Base-by-base conservation (phyloP, 495 filamentous ascomycete species). In the Zalerion maritima region DNA sequence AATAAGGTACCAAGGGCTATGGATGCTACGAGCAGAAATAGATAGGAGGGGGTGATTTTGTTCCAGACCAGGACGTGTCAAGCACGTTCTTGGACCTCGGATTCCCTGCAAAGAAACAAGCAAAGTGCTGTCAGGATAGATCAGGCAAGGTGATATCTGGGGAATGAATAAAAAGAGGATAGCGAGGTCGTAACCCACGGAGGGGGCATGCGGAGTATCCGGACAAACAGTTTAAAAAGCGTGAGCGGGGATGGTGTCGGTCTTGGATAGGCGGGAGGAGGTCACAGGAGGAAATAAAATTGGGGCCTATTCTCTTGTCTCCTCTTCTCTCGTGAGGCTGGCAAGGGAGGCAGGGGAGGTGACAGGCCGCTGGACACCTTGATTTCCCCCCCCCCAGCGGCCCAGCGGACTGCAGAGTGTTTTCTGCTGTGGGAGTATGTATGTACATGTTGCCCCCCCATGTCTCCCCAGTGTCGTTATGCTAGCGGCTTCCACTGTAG, bases 101-200 rank as follows among this genome's bases (percentile, higher is more conserved):
- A 41, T 49, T 58, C 52, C 58, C 50, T 55, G 54, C 55, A 49
- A 41, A 52, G 50, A 43, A 55, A 49, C 42, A 46, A 46, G 38
- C 36, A 37, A 45, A 45, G 43, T 37, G 41, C 38, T 35, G 41
- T 47, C 49, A 53, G 50, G 49, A 53, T 54, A 57, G 61, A 67
- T 65, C 50, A 52, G 62, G 64, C 51, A 63, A 66, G 62, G 64
- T 57, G 50, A 64, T 21, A 32, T 44, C 53, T 64, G 63, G 54
- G 63, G 63, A 55, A 69, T 64, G 52, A 48, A 57, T 60, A 62
- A 70, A 61, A 73, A 64, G 45, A 71, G 64, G 46, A 71, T 64
- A 64, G 60, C 52, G 57, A 62, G 55, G 52, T 56, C 54, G 60
- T 62, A 58, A 54, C 57, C 62, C 56, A 49, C 50, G 47, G 49